phyloP scores from a whole-genome alignment of 768 basidiomycete species.

The Russula sp. region DNA sequence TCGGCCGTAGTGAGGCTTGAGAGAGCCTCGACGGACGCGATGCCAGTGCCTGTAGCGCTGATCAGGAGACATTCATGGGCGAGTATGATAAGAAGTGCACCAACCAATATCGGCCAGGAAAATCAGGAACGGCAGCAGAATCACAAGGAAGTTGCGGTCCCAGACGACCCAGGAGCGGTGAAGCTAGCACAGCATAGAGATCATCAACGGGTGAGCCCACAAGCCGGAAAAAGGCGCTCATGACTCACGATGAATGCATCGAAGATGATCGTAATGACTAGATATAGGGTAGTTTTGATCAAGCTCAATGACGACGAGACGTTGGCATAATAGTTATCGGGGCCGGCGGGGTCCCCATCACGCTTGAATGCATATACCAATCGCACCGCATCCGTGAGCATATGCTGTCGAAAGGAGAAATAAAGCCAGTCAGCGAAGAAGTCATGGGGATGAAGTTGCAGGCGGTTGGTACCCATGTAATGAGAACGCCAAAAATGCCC shows the following conservation, averaged over 20 bases:
- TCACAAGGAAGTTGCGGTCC: constrained; percentile 24
- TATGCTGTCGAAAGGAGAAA: constrained; percentile 20
- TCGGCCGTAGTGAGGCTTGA: constrained; percentile 23
- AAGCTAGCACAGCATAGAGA: constrained; percentile 15
- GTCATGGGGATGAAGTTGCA: neutral
- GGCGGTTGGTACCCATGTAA: constrained; percentile 17
- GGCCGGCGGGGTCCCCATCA: constrained; percentile 16
- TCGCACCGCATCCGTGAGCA: constrained; percentile 27
- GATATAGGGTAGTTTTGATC: constrained; percentile 27
- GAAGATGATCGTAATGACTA: constrained; percentile 27
- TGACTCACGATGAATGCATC: constrained; percentile 29
- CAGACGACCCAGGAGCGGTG: constrained; percentile 28
- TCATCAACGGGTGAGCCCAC: neutral
- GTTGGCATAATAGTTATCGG: constrained; percentile 24
- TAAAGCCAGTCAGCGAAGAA: neutral
- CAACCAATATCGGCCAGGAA: constrained; percentile 30
- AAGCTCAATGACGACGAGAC: constrained; percentile 26
- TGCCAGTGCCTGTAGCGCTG: constrained; percentile 19
- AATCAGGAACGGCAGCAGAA: constrained; percentile 25
- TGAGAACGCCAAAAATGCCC: constrained; percentile 12
- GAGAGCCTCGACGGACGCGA: constrained; percentile 25
- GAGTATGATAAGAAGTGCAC: neutral
- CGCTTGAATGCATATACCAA: constrained; percentile 27
- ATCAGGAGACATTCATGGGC: neutral
- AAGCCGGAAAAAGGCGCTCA: neutral